Conservation (phyloP, 495 filamentous ascomycete species). For the Talaromyces borbonicus region DNA sequence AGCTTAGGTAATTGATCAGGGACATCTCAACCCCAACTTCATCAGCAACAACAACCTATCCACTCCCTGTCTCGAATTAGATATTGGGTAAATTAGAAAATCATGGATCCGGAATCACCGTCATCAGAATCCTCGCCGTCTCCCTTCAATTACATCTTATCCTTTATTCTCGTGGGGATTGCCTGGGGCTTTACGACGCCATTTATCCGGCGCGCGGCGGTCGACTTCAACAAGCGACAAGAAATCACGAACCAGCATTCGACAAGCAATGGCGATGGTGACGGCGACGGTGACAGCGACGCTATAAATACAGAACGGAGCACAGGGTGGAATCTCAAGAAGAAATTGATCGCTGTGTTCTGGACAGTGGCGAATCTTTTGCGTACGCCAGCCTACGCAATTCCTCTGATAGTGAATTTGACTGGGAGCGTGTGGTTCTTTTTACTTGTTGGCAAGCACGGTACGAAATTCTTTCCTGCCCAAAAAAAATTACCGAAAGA, state of each 20-base stretch:
- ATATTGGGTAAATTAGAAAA: slow-evolving; percentile 2
- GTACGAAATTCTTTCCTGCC: slow-evolving; percentile 28
- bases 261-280: slow-evolving; percentile 6
- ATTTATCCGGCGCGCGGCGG: slow-evolving; percentile 49
- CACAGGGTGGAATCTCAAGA: too few relatives aligned
- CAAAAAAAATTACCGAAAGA: too few relatives aligned
- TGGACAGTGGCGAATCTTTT: slow-evolving; percentile 74
- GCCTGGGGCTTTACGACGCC: slow-evolving; percentile 67
- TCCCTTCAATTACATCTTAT: slow-evolving; percentile 68
- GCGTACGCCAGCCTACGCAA: slow-evolving; percentile 67
- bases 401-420: slow-evolving; percentile 80
- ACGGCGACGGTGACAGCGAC: too few relatives aligned
- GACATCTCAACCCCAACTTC: too few relatives aligned
- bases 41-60: too few relatives aligned
- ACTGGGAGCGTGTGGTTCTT: slow-evolving; percentile 98
- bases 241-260: too few relatives aligned
- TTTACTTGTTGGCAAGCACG: slow-evolving; percentile 81
- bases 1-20: too few relatives aligned
- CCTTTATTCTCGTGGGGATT: slow-evolving; percentile 83
- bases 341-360: slow-evolving; percentile 43
- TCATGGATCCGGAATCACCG: slow-evolving; percentile 23
- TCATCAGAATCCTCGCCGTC: slow-evolving; percentile 38
- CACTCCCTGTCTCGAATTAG: not conserved
- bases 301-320: too few relatives aligned
- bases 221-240: slow-evolving; percentile 46